These are phyloP conservation scores for Zhuliangozyma parablackwelliae DNA, from an alignment of 1,139 yeast species.

Conservation along the genomic window DNA sequence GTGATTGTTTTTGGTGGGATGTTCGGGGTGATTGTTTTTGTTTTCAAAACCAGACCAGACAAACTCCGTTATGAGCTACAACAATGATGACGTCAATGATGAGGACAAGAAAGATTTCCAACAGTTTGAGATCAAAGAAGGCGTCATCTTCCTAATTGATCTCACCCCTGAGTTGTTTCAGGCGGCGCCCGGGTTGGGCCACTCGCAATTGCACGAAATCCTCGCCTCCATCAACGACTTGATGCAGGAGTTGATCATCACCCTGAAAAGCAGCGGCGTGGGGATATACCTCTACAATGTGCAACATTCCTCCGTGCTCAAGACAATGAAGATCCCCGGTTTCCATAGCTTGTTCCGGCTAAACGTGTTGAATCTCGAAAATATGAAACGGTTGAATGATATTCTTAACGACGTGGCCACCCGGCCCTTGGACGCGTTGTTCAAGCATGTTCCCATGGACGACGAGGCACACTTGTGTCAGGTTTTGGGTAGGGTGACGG, in stretches of 20 bases:
- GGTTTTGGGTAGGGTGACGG: constrained; percentile 29
- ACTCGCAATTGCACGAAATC: constrained; percentile 47
- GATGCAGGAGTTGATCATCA: constrained; percentile 54
- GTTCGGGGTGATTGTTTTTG: too few relatives aligned
- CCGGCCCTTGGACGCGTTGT: constrained; percentile 12
- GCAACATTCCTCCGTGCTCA: constrained; percentile 11
- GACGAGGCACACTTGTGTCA: constrained; percentile 31
- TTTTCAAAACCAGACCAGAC: too few relatives aligned
- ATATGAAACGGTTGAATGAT: constrained; percentile 38
- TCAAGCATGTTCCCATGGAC: constrained; percentile 15
- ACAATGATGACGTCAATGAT: constrained; percentile 6
- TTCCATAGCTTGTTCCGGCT: constrained; percentile 30
- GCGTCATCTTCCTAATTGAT: constrained; percentile 59
- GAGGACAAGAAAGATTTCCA: constrained; percentile 14
- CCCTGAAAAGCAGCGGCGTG: constrained; percentile 59
- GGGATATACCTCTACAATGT: constrained; percentile 64
- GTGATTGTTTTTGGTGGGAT: too few relatives aligned
- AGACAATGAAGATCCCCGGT: constrained; percentile 13
- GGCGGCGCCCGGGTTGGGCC: constrained; percentile 29
- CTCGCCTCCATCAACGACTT: constrained; percentile 51
- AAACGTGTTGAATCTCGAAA: constrained; percentile 33
- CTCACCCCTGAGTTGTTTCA: constrained; percentile 46
- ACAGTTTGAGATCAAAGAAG: constrained; percentile 57
- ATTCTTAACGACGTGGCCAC: constrained; percentile 25
- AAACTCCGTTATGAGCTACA: too few relatives aligned